phyloP scores from a whole-genome alignment of 176 grass and related monocot species.

The Carex pumila region DNA sequence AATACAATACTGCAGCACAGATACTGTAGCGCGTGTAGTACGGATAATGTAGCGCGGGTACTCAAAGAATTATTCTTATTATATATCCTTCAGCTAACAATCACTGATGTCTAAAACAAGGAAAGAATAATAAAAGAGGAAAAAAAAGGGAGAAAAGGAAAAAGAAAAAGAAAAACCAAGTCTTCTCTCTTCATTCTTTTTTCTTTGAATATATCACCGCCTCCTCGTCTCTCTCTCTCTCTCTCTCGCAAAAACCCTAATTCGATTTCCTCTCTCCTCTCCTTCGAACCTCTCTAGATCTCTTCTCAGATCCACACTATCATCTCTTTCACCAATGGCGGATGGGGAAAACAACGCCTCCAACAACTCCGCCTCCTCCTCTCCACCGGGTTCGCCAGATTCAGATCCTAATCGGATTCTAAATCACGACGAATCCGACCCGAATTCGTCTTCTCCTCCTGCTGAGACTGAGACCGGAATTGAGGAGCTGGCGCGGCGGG shows the following conservation, averaged over 20 bases:
- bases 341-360: slow-evolving; percentile 5
- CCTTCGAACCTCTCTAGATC: not conserved
- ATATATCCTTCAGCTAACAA: no score
- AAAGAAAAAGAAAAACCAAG: not conserved
- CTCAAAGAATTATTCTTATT: no score
- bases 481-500: slow-evolving; percentile 55
- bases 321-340: not conserved
- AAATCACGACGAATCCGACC: not conserved
- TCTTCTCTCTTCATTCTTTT: not conserved
- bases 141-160: not conserved
- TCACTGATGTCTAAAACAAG: no score
- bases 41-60: no score
- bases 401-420: not conserved
- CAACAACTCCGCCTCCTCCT: not conserved
- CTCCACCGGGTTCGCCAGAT: not conserved
- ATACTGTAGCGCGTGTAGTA: no score
- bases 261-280: not conserved
- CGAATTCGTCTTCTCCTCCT: not conserved
- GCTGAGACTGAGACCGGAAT: slow-evolving; percentile 39
- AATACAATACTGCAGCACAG: no score
- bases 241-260: slow-evolving; percentile 11
- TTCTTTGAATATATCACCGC: not conserved
- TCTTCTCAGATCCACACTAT: not conserved
- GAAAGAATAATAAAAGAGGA: not conserved
- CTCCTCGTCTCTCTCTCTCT: not conserved